Evolutionary conservation across 768 basidiomycete genomes (phyloP).

Genomic region (Phylloporus rhodoxanthus): DNA sequence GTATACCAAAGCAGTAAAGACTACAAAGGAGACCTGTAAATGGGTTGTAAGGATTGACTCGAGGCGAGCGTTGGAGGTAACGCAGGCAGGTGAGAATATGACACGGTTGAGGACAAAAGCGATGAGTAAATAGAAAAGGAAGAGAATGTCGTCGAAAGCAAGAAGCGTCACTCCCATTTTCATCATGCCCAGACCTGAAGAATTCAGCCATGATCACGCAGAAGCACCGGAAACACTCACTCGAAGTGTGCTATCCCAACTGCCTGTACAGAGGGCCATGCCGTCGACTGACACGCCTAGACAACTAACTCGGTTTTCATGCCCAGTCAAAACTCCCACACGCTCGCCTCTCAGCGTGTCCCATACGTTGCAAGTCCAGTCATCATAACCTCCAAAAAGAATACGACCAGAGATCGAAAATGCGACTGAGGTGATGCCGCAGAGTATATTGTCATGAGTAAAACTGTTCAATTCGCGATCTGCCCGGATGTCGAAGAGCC

Average conservation of each 20-base stretch:
- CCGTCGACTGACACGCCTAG: slow-evolving; percentile 93
- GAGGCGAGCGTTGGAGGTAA: slow-evolving; percentile 41
- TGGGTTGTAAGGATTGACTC: slow-evolving; percentile 59
- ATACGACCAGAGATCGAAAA: slow-evolving; percentile 98
- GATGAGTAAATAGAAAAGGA: slow-evolving; percentile 14
- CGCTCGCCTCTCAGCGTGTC: slow-evolving; percentile 98
- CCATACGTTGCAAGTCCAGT: slow-evolving; percentile 99
- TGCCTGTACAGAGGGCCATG: slow-evolving; percentile 97
- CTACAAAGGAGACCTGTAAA: slow-evolving; percentile 31
- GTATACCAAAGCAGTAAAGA: slow-evolving; percentile 34
- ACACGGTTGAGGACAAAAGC: slow-evolving; percentile 27
- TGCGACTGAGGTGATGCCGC: slow-evolving; percentile 97
- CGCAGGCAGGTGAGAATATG: slow-evolving; percentile 50
- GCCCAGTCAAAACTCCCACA: slow-evolving; percentile 93
- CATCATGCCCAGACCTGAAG: slow-evolving; percentile 79
- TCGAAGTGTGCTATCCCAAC: slow-evolving; percentile 96
- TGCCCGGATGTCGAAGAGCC: slow-evolving; percentile 94
- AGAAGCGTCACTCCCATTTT: slow-evolving; percentile 21
- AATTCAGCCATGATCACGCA: slow-evolving; percentile 1
- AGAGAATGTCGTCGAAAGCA: slow-evolving; percentile 8
- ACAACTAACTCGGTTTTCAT: slow-evolving; percentile 97
- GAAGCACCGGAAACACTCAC: slow-evolving; percentile 40
- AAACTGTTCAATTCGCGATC: slow-evolving; percentile 96
- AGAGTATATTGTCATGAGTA: slow-evolving; percentile 97
- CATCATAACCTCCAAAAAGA: slow-evolving; percentile 97